These are phyloP conservation scores for Filobasidium uniguttulatum DNA, from an alignment of 1,284 basidiomycete species.

Conservation along the genomic window DNA sequence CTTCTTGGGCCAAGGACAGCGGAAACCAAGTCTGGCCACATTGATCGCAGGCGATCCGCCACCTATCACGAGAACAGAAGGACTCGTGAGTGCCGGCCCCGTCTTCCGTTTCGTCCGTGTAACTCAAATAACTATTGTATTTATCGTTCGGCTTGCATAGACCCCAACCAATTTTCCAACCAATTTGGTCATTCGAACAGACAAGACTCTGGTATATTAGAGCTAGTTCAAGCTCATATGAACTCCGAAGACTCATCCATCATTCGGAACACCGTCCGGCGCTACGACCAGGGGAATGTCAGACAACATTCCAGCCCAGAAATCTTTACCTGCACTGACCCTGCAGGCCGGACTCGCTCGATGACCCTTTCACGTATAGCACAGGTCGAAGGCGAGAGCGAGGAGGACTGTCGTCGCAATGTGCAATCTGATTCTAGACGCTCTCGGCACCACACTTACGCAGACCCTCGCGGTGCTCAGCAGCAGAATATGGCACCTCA, in stretches of 20 bases:
- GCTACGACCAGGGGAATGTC: too few species aligned
- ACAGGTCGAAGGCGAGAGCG: not conserved
- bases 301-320: not conserved
- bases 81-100: too few species aligned
- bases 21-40: too few species aligned
- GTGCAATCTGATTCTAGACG: not conserved
- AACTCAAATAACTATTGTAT: too few species aligned
- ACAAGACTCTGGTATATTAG: not conserved
- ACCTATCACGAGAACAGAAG: too few species aligned
- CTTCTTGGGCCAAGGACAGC: too few species aligned
- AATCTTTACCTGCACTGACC: not conserved
- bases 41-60: too few species aligned
- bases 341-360: not conserved
- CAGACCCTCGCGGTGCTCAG: not conserved
- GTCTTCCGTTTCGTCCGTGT: too few species aligned
- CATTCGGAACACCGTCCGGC: too few species aligned
- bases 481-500: not conserved
- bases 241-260: not conserved
- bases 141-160: too few species aligned
- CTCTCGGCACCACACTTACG: not conserved
- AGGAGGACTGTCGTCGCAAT: not conserved
- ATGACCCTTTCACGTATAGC: not conserved
- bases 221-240: conserved; percentile 1
- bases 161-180: too few species aligned
- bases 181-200: too few species aligned